phyloP scores from a whole-genome alignment of 2,329 filamentous ascomycete genomes.

The Penicillium polonicum region DNA sequence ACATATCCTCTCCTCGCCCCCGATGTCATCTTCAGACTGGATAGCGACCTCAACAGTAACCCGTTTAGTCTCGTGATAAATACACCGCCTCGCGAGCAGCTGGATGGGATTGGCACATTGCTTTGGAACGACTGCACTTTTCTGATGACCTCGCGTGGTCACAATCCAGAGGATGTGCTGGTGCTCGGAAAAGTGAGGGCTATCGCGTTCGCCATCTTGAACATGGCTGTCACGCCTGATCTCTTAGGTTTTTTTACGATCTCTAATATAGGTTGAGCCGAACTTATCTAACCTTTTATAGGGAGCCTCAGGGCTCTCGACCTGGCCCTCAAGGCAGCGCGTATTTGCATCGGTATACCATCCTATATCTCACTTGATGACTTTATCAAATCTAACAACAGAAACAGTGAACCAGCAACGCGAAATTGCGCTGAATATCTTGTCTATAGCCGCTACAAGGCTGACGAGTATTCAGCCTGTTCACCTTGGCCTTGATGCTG shows the following conservation, averaged over 20 bases:
- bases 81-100: not conserved
- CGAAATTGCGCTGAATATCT: slow-evolving; percentile 57
- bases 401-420: slow-evolving; percentile 53
- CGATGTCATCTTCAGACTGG: not conserved
- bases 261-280: not conserved
- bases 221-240: not conserved
- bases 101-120: slow-evolving; percentile 35
- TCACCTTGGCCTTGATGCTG: slow-evolving; percentile 10
- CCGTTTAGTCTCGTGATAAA: not conserved
- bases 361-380: not conserved
- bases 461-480: slow-evolving; percentile 36
- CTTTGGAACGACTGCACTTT: slow-evolving; percentile 42
- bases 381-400: slow-evolving; percentile 18
- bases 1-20: not conserved
- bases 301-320: slow-evolving; percentile 56
- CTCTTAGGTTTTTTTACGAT: not conserved
- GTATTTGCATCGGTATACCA: slow-evolving; percentile 59
- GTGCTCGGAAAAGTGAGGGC: not conserved
- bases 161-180: not conserved
- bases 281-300: not conserved
- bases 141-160: slow-evolving; percentile 12
- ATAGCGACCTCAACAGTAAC: not conserved
- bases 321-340: slow-evolving; percentile 65
- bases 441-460: slow-evolving; percentile 65
- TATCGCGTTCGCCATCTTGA: slow-evolving; percentile 4